These are phyloP conservation scores for Auriscalpium vulgare DNA, from an alignment of 768 basidiomycete genomes.

Conservation along the genomic window DNA sequence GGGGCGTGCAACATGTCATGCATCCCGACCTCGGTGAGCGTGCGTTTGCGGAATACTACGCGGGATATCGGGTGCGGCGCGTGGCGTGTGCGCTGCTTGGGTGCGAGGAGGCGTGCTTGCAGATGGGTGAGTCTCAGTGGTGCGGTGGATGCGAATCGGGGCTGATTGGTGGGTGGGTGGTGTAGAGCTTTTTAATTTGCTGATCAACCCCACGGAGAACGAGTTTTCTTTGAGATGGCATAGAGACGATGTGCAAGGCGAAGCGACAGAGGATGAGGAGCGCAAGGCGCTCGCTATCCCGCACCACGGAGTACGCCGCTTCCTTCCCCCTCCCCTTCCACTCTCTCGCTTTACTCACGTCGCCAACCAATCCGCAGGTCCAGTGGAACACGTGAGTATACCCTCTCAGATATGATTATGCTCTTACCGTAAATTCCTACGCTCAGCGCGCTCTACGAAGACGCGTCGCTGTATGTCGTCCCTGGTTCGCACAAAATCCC, in stretches of 20 bases:
- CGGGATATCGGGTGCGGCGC: conserved; percentile 38
- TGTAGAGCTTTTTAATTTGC: conserved; percentile 65
- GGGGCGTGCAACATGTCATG: conserved; percentile 82
- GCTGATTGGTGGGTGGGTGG: background rate
- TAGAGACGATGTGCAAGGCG: conserved; percentile 62
- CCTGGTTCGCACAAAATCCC: conserved; percentile 57
- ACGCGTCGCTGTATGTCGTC: conserved; percentile 63
- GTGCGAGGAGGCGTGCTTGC: conserved; percentile 51
- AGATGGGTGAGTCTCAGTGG: conserved; percentile 51
- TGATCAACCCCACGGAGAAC: conserved; percentile 59
- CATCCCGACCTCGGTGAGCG: conserved; percentile 61
- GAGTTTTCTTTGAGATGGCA: conserved; percentile 76
- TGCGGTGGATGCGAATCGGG: background rate
- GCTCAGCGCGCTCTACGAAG: conserved; percentile 55
- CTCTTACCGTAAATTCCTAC: background rate
- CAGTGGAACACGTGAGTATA: conserved; percentile 73
- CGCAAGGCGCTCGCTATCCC: conserved; percentile 43
- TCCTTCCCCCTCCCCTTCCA: background rate
- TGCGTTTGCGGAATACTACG: conserved; percentile 61
- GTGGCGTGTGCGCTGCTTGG: conserved; percentile 41
- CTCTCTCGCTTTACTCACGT: background rate
- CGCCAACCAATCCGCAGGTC: conserved; percentile 31
- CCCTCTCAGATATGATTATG: background rate
- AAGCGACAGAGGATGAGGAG: conserved; percentile 55
- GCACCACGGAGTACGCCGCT: conserved; percentile 54